Evolutionary conservation across 805 yeast genomes (phyloP), one percentile per base, ranked within the genome.

Genomic region (Clavispora santaluciae): DNA sequence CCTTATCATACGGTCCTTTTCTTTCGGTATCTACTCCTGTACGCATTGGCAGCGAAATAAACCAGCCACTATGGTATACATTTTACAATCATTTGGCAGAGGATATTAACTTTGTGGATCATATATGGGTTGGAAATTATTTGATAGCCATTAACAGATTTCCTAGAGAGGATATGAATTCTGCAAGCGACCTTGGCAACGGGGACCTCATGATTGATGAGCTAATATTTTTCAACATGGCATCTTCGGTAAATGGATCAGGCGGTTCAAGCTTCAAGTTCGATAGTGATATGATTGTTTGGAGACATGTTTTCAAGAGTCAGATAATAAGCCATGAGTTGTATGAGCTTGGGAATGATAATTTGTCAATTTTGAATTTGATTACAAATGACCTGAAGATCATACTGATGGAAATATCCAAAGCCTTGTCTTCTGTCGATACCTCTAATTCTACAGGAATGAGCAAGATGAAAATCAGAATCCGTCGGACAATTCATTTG

Each of bases 31-130:
- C 53, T 13, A 53, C 55, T 3, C 54, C 54, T 2, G 22, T 35
- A 1, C 21, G 33, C 8, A 22, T 25, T 12, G 54, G 52, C 3
- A 28, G 29, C 22, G 48, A 56, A 24, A 40, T 49, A 6, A 63
- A 63, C 41, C 73, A 68, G 40, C 53, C 64, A 5, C 43, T 67
- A 9, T 70, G 75, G 75, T 68, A 56, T 43, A 62, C 60, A 40
- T 67, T 66, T 42, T 56, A 55, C 31, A 62, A 64, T 45, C 61
- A 58, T 42, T 56, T 53, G 22, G 44, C 58, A 38, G 70, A 63
- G 24, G 43, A 59, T 3, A 52, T 66, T 37, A 66, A 66, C 36
- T 57, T 70, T 5, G 51, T 63, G 4, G 44, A 56, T 38, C 72
- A 66, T 31, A 54, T 66, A 37, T 64, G 69, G 68, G 60, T 55